Evolutionary conservation across 2,329 filamentous ascomycete genomes (phyloP).

Genomic region (Ceratocystiopsis minuta): DNA sequence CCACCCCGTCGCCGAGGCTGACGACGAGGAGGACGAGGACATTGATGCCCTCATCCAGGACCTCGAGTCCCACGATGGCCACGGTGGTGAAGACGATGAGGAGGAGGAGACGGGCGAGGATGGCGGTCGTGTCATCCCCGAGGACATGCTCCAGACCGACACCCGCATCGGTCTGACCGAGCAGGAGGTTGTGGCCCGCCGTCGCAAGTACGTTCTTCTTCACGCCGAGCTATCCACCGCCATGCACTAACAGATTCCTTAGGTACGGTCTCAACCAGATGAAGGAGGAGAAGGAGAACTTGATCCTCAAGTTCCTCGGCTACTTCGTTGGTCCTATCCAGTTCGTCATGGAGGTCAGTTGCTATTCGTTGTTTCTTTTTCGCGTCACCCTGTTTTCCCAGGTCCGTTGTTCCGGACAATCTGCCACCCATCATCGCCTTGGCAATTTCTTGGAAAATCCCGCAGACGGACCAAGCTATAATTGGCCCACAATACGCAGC

Average conservation of each 20-base stretch:
- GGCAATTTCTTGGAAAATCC: constrained; percentile 3
- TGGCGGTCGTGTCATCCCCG: constrained; percentile 46
- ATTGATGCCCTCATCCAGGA: constrained; percentile 79
- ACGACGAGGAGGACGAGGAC: constrained; percentile 64
- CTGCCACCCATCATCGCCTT: too few relatives aligned
- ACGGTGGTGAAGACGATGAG: constrained; percentile 40
- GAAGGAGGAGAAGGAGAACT: constrained; percentile 74
- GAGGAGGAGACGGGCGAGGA: constrained; percentile 25
- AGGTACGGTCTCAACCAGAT: constrained; percentile 62
- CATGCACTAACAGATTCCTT: background rate
- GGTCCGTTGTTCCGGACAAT: background rate
- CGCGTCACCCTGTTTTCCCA: background rate
- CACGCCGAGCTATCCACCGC: background rate
- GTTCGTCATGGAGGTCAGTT: constrained; percentile 74
- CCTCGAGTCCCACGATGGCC: constrained; percentile 65
- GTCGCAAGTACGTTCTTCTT: constrained; percentile 36
- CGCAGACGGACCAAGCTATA: background rate
- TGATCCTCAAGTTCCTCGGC: constrained; percentile 62
- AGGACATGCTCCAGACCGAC: constrained; percentile 55
- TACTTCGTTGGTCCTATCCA: constrained; percentile 84
- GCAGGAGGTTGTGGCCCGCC: constrained; percentile 42
- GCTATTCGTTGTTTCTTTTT: background rate
- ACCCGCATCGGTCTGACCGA: constrained; percentile 51
- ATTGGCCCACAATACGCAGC: too few relatives aligned
- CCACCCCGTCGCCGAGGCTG: constrained; percentile 29